phyloP scores from a whole-genome alignment of 495 filamentous ascomycete species.

The Oidiodendron maius region DNA sequence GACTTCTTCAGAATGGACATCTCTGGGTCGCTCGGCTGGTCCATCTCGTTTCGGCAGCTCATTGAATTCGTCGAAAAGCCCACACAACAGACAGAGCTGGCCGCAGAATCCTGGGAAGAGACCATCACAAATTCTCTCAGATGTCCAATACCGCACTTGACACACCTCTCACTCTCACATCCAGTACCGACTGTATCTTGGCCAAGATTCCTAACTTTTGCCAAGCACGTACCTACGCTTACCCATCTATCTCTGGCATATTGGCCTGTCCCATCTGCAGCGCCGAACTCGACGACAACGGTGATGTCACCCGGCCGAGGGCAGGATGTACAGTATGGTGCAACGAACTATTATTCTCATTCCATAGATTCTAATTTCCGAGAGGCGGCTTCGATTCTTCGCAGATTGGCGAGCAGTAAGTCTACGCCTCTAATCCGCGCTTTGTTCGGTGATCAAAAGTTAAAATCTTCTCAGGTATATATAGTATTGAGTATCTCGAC shows the following conservation, averaged over 20 bases:
- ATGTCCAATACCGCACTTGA: slow-evolving; percentile 39
- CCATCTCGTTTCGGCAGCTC: slow-evolving; percentile 54
- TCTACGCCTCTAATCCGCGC: too few species aligned
- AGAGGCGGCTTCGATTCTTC: slow-evolving; percentile 62
- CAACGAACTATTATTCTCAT: slow-evolving; percentile 59
- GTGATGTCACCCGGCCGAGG: slow-evolving; percentile 42
- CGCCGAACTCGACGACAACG: slow-evolving; percentile 43
- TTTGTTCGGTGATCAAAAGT: not conserved
- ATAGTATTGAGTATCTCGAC: slow-evolving; percentile 73
- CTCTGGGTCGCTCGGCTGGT: slow-evolving; percentile 50
- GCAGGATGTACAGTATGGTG: slow-evolving; percentile 48
- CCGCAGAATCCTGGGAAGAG: slow-evolving; percentile 36
- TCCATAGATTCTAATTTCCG: slow-evolving; percentile 60
- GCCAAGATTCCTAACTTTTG: slow-evolving; percentile 59
- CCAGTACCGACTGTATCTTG: slow-evolving; percentile 48
- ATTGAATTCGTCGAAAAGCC: slow-evolving; percentile 40
- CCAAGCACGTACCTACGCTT: slow-evolving; percentile 53
- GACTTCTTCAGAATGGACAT: slow-evolving; percentile 61
- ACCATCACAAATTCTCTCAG: slow-evolving; percentile 15
- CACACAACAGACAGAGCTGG: slow-evolving; percentile 8
- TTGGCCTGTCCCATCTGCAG: slow-evolving; percentile 71
- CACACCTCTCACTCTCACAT: slow-evolving; percentile 51
- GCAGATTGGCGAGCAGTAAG: slow-evolving; percentile 50
- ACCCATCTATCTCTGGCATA: slow-evolving; percentile 75
- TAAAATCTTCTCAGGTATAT: slow-evolving; percentile 33